Evolutionary conservation across 441 rosid genomes (phyloP).

Genomic region (Melastoma candidum): DNA sequence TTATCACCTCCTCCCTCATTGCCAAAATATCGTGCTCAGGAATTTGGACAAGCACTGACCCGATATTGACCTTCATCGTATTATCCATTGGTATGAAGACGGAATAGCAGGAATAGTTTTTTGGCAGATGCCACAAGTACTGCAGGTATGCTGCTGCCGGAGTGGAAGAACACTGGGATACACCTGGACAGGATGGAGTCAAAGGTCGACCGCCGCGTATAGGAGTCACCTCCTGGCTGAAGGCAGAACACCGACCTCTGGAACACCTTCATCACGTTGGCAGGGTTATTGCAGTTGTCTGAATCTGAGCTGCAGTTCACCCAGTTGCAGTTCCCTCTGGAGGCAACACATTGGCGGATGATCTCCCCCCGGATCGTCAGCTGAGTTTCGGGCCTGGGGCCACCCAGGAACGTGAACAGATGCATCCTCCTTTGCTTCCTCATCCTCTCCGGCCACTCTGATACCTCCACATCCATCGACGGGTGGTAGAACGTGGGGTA

Average conservation of each 20-base stretch:
- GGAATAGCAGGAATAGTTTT: constrained; percentile 17
- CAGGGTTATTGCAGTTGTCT: constrained; percentile 16
- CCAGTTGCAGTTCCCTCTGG: constrained; percentile 11
- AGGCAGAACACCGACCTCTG: constrained; percentile 23
- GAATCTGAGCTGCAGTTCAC: constrained; percentile 12
- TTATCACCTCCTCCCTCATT: constrained; percentile 23
- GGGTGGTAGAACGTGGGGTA: constrained; percentile 56
- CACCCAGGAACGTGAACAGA: constrained; percentile 42
- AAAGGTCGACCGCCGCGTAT: constrained; percentile 20
- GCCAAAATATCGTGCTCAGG: constrained; percentile 5
- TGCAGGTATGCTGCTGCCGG: constrained; percentile 21
- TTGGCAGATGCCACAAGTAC: constrained; percentile 23
- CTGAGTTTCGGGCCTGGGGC: constrained; percentile 25
- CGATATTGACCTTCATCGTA: constrained; percentile 4
- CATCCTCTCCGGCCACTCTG: constrained; percentile 32
- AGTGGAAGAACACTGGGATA: constrained; percentile 22
- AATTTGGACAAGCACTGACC: constrained; percentile 9
- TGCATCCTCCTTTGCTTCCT: constrained; percentile 21
- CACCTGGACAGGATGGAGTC: constrained; percentile 27
- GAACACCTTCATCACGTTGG: constrained; percentile 15
- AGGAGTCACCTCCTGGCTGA: constrained; percentile 26
- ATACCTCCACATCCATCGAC: constrained; percentile 20
- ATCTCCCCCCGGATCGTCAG: constrained; percentile 15
- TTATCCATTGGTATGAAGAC: constrained; percentile 12
- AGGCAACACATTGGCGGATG: constrained; percentile 19